A percentile compares a stretch with the other conserved stretches of the same genome.
These are phyloP conservation scores for Ambispora gerdemannii DNA, from an alignment of 192 early-diverging fungal species.

Conservation along the genomic window DNA sequence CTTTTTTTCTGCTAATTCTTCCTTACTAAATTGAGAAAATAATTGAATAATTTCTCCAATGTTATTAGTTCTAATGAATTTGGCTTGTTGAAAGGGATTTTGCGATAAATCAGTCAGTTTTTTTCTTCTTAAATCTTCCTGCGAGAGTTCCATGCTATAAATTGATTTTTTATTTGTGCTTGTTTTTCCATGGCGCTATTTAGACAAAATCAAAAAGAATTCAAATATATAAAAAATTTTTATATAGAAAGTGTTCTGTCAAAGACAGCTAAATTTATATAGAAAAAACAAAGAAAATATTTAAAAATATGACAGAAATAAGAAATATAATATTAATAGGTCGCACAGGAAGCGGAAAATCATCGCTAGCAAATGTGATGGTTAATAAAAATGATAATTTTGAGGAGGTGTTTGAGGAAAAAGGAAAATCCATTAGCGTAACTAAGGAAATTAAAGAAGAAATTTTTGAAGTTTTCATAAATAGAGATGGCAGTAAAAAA, in stretches of 20 bases:
- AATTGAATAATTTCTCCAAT: constrained; percentile 11
- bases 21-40: constrained; percentile 14
- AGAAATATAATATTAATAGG: constrained; percentile 11
- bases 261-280: no score
- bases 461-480: neutral
- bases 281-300: neutral
- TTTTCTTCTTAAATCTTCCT: constrained; percentile 17
- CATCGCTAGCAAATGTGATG: constrained; percentile 1
- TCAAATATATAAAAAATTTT: no score
- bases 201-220: no score
- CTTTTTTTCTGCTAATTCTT: constrained; percentile 6
- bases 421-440: neutral
- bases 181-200: no score
- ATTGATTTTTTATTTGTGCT: no score
- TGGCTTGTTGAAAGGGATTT: constrained; percentile 7
- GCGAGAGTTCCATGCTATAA: neutral
- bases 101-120: neutral
- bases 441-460: neutral
- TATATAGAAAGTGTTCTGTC: no score
- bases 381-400: neutral
- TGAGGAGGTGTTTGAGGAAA: constrained; percentile 4
- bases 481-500: neutral
- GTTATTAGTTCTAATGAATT: constrained; percentile 7
- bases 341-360: constrained; percentile 10
- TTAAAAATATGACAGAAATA: neutral